These are phyloP conservation scores for Phytopythium vexans DNA, from an alignment of 352 stramenopile genomes.

Conservation along the genomic window DNA sequence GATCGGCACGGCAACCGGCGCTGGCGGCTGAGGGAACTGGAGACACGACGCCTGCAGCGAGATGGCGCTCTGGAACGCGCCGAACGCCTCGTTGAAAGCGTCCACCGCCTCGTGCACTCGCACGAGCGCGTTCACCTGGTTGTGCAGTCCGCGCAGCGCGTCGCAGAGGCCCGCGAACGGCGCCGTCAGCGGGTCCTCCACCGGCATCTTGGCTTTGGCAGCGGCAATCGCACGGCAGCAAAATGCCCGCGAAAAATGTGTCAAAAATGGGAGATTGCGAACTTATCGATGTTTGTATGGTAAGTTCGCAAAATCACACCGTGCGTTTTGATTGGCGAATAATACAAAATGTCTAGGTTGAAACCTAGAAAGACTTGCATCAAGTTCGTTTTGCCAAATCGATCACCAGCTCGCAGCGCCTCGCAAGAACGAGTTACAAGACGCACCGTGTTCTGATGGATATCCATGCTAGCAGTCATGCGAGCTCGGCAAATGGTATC, in stretches of 20 bases:
- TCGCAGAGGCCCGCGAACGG: constrained; percentile 57
- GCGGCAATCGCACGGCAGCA: no score
- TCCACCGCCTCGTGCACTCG: constrained; percentile 70
- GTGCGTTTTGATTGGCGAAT: not conserved
- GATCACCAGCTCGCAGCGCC: no score
- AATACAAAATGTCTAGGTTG: constrained; percentile 1
- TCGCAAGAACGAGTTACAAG: no score
- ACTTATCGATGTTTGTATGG: constrained; percentile 1
- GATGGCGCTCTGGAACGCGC: constrained; percentile 73
- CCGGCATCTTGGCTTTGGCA: not conserved
- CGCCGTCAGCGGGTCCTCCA: constrained; percentile 37
- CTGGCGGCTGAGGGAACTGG: constrained; percentile 37
- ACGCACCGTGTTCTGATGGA: no score
- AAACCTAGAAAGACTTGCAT: no score
- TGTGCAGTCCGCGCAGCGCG: constrained; percentile 60
- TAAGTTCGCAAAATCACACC: constrained; percentile 7
- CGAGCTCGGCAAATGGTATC: no score
- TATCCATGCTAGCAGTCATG: no score
- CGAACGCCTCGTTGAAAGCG: constrained; percentile 74
- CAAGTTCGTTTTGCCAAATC: constrained; percentile 1
- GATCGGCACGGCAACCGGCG: constrained; percentile 1
- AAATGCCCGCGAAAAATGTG: no score
- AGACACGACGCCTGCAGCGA: constrained; percentile 74
- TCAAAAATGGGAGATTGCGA: no score
- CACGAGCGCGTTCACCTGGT: constrained; percentile 62